These are phyloP conservation scores for Micractinium conductrix DNA, from an alignment of 139 green algal genomes.

Conservation along the genomic window DNA sequence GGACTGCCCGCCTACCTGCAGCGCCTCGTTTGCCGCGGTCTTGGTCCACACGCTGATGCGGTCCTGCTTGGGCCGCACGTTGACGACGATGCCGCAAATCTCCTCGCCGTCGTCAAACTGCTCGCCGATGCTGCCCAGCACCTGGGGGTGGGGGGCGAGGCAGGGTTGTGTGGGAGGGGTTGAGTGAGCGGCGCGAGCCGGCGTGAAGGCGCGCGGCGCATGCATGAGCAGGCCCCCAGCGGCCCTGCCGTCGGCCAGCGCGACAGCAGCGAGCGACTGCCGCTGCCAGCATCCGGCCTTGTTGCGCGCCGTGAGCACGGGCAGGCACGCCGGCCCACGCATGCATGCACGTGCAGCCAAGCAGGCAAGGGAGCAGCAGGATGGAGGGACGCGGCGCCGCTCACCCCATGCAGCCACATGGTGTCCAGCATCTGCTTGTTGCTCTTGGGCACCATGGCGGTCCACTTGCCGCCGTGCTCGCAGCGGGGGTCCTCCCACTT, in stretches of 20 bases:
- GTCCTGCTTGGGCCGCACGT: slow-evolving; percentile 87
- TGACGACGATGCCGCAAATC: slow-evolving; percentile 96
- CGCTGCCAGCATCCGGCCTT: no score
- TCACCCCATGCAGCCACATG: slow-evolving; percentile 92
- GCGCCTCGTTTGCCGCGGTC: slow-evolving; percentile 88
- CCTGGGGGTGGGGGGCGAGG: slow-evolving; percentile 49
- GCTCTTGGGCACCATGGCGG: slow-evolving; percentile 70
- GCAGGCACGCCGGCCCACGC: no score
- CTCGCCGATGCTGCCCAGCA: slow-evolving; percentile 98
- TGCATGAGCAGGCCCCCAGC: no score
- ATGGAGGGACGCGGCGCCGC: background rate
- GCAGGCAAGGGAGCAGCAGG: no score
- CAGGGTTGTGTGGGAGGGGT: background rate
- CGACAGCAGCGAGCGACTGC: no score
- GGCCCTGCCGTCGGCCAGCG: no score
- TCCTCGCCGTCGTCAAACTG: slow-evolving; percentile 97
- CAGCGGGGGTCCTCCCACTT: slow-evolving; percentile 99
- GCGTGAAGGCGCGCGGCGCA: no score
- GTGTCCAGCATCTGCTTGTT: slow-evolving; percentile 83
- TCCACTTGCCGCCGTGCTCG: slow-evolving; percentile 93
- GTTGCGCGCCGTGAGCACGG: no score
- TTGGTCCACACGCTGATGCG: slow-evolving; percentile 96
- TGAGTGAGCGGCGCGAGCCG: no score
- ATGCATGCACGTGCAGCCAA: no score
- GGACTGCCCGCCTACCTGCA: slow-evolving; percentile 56